phyloP scores from a whole-genome alignment of 164 flowering plant genomes.

The Saururus chinensis region DNA sequence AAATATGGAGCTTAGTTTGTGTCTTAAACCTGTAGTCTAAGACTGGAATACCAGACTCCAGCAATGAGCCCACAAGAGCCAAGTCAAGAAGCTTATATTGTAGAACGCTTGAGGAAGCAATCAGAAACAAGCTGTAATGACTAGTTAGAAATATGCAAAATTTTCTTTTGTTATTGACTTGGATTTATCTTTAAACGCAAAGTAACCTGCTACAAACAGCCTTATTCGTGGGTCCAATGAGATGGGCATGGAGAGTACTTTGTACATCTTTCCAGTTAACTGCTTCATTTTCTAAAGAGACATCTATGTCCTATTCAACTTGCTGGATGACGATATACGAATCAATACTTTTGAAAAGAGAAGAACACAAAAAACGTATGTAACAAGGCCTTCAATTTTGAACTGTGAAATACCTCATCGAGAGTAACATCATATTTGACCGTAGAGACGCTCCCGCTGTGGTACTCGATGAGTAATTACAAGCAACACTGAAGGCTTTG shows the following conservation, averaged over 20 bases:
- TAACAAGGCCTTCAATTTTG: constrained; percentile 18
- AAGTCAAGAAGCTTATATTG: constrained; percentile 66
- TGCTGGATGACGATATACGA: constrained; percentile 21
- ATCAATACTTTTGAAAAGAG: background rate
- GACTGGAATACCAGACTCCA: constrained; percentile 48
- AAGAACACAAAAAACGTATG: background rate
- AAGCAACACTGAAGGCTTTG: constrained; percentile 55
- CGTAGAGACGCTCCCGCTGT: constrained; percentile 64
- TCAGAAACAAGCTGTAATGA: background rate
- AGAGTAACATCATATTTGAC: constrained; percentile 85
- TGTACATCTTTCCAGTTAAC: constrained; percentile 72
- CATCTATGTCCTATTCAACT: constrained; percentile 54
- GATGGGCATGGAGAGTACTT: constrained; percentile 80
- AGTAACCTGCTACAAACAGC: constrained; percentile 71
- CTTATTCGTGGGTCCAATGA: constrained; percentile 60
- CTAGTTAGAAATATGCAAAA: no score
- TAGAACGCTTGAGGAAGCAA: constrained; percentile 29
- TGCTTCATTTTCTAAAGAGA: constrained; percentile 85
- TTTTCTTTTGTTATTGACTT: no score
- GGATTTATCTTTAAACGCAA: no score
- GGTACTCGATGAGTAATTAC: constrained; percentile 89
- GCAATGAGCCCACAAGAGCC: constrained; percentile 48
- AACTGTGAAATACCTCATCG: constrained; percentile 73
- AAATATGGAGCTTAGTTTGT: background rate
- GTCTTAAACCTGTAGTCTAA: constrained; percentile 24